Evolutionary conservation across 345 rosid species (phyloP).

Genomic region (Raphanus sativus): DNA sequence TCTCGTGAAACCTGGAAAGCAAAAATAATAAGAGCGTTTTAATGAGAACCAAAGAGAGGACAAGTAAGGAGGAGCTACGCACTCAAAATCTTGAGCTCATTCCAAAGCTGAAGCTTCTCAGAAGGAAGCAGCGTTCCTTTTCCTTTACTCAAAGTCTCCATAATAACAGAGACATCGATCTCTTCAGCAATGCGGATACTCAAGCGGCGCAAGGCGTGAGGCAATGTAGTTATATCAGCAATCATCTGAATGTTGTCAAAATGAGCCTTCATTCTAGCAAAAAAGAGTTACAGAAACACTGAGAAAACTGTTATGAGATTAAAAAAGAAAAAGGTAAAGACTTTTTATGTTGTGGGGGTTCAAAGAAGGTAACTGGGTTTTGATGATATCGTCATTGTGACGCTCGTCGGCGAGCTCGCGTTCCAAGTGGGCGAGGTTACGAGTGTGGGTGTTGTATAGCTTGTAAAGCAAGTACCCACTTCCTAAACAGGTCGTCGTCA

Average conservation of each 20-base stretch:
- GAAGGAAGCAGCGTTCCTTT: constrained; percentile 66
- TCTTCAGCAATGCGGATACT: constrained; percentile 63
- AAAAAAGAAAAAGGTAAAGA: not conserved
- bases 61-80: too few species aligned
- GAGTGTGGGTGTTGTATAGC: constrained; percentile 66
- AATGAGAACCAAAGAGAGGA: too few species aligned
- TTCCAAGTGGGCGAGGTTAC: constrained; percentile 66
- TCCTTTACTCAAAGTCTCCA: constrained; percentile 71
- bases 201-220: constrained; percentile 73
- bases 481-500: constrained; percentile 73
- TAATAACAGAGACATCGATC: constrained; percentile 66
- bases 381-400: constrained; percentile 72
- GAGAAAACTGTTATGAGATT: not conserved
- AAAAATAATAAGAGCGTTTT: too few species aligned
- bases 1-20: constrained; percentile 80
- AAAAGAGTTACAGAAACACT: too few species aligned
- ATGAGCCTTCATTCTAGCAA: constrained; percentile 81
- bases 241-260: constrained; percentile 86
- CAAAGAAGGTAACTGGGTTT: constrained; percentile 71
- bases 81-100: constrained; percentile 77
- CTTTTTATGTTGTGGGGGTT: not conserved
- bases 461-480: constrained; percentile 80
- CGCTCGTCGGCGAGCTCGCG: constrained; percentile 54
- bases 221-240: constrained; percentile 76
- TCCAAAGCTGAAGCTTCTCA: constrained; percentile 92